phyloP scores from a whole-genome alignment of 768 basidiomycete genomes.

The Mycena vitilis region DNA sequence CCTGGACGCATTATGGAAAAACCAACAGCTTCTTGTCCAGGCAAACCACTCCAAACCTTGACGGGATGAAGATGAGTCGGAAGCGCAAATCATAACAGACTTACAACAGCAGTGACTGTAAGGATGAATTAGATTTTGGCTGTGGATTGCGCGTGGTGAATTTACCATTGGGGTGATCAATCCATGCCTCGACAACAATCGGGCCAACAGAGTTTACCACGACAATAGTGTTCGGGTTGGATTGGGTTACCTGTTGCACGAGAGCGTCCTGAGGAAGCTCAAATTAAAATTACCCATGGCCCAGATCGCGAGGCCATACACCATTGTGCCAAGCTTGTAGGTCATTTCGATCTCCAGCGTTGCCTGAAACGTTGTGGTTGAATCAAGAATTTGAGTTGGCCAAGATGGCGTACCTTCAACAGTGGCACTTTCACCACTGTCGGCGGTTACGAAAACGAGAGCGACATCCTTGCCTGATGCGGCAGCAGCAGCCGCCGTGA shows the following conservation, averaged over 20 bases:
- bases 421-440: conserved; percentile 26
- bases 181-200: conserved; percentile 67
- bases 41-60: conserved; percentile 64
- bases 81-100: conserved; percentile 3
- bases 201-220: conserved; percentile 76
- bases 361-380: conserved; percentile 46
- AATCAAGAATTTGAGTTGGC: too few relatives aligned
- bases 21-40: conserved; percentile 67
- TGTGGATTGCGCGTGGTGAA: not conserved
- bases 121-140: not conserved
- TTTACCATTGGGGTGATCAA: conserved; percentile 63
- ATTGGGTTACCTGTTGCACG: conserved; percentile 60
- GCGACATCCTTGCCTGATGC: conserved; percentile 61
- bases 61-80: not conserved
- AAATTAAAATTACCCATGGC: not conserved
- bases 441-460: conserved; percentile 63
- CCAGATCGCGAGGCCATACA: conserved; percentile 37
- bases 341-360: conserved; percentile 66
- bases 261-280: conserved; percentile 51
- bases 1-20: conserved; percentile 31
- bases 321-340: conserved; percentile 63
- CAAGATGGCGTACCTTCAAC: conserved; percentile 17
- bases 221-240: conserved; percentile 70
- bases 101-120: conserved; percentile 52
- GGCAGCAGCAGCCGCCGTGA: conserved; percentile 54